These are phyloP conservation scores for Cryptosporidium tyzzeri DNA, from an alignment of 169 alveolate species.

Conservation along the genomic window DNA sequence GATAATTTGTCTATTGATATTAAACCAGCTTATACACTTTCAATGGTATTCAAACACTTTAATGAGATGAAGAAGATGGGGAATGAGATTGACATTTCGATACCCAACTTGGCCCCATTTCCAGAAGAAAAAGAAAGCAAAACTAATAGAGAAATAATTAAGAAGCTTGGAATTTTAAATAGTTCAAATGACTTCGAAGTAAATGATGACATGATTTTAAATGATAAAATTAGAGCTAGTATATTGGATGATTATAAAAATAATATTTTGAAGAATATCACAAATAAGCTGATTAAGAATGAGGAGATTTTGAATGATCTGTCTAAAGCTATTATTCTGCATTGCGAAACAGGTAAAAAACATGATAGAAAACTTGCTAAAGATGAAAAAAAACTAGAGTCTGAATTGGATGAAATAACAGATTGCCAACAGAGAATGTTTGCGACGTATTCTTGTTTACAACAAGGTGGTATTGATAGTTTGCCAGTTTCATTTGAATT, in stretches of 20 bases:
- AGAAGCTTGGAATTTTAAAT: constrained; percentile 9
- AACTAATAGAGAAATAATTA: background rate
- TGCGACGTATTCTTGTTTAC: constrained; percentile 73
- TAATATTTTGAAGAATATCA: constrained; percentile 1
- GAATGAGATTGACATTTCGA: constrained; percentile 31
- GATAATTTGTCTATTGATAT: constrained; percentile 60
- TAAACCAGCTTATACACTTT: constrained; percentile 58
- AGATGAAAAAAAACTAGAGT: constrained; percentile 57
- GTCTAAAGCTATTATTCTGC: constrained; percentile 47
- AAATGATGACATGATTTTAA: constrained; percentile 31
- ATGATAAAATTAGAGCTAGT: constrained; percentile 21
- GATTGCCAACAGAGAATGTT: constrained; percentile 76
- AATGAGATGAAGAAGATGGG: constrained; percentile 73
- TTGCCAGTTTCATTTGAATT: constrained; percentile 74
- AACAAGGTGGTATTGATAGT: constrained; percentile 75
- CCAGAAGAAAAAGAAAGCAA: constrained; percentile 39
- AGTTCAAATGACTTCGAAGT: background rate
- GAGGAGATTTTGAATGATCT: constrained; percentile 68
- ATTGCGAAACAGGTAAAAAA: constrained; percentile 59
- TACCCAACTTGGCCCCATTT: constrained; percentile 58
- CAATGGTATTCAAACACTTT: constrained; percentile 59
- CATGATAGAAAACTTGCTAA: constrained; percentile 34
- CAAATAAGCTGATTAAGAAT: constrained; percentile 17
- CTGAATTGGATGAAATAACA: constrained; percentile 63
- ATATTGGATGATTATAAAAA: constrained; percentile 47